Percentiles rank a stretch among this genome's conserved stretches.
These are phyloP conservation scores for Suillus alpinus DNA, from an alignment of 768 basidiomycete species.

Conservation along the genomic window DNA sequence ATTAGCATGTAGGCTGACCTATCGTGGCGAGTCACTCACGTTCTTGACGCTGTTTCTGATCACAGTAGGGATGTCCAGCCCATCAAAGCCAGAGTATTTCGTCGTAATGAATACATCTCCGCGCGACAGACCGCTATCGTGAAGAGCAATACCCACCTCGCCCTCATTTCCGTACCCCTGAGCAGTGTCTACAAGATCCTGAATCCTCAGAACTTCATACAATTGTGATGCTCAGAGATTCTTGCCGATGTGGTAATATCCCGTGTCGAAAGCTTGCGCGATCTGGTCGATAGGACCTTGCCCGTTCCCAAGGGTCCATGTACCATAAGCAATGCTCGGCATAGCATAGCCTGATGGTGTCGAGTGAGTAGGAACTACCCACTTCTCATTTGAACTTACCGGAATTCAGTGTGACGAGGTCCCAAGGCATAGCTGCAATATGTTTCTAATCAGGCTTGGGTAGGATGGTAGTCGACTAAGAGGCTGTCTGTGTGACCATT, in stretches of 20 bases:
- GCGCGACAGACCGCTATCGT: slow-evolving; percentile 56
- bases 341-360: slow-evolving; percentile 36
- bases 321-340: slow-evolving; percentile 59
- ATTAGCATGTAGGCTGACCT: neutral
- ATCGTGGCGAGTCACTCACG: slow-evolving; percentile 33
- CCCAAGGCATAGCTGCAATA: slow-evolving; percentile 52
- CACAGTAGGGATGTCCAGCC: slow-evolving; percentile 51
- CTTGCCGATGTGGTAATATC: slow-evolving; percentile 63
- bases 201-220: neutral
- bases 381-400: slow-evolving; percentile 33
- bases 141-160: slow-evolving; percentile 39
- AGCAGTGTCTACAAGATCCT: slow-evolving; percentile 47
- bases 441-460: neutral
- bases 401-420: slow-evolving; percentile 55
- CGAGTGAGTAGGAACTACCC: neutral
- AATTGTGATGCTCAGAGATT: neutral
- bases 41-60: slow-evolving; percentile 55
- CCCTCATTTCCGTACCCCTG: slow-evolving; percentile 59
- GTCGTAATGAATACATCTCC: slow-evolving; percentile 63
- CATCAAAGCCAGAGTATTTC: slow-evolving; percentile 54
- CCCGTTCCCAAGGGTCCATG: slow-evolving; percentile 63
- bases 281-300: slow-evolving; percentile 51
- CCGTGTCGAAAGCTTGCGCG: slow-evolving; percentile 58
- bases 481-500: neutral
- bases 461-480: neutral